phyloP scores from a whole-genome alignment of 176 grass and related monocot species.

The Lolium multiflorum region DNA sequence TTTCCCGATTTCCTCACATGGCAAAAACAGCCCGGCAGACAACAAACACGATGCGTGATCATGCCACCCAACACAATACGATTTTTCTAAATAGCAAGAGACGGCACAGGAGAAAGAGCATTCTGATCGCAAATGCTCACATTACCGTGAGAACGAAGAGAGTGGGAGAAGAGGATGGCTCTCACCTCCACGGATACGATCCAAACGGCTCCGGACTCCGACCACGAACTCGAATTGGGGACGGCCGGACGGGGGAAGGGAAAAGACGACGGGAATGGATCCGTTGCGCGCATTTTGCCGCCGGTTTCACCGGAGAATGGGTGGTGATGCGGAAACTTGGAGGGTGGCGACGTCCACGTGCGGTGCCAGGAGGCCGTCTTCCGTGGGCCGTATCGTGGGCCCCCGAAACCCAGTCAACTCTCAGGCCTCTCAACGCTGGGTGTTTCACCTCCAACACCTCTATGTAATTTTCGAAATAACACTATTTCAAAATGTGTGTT shows the following conservation, averaged over 20 bases:
- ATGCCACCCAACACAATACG: neutral
- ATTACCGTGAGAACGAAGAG: neutral
- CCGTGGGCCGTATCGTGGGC: neutral
- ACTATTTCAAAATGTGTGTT: no score
- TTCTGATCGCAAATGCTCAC: neutral
- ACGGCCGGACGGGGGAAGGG: neutral
- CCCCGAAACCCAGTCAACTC: neutral
- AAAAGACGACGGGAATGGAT: neutral
- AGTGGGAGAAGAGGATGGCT: neutral
- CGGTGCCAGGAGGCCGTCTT: neutral
- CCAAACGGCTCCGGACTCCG: neutral
- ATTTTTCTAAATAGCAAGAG: neutral
- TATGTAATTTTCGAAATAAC: no score
- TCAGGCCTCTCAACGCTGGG: no score
- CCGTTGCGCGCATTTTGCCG: conserved; percentile 23
- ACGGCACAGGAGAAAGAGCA: neutral
- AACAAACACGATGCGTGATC: neutral
- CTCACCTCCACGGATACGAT: conserved; percentile 31
- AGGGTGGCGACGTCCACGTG: neutral
- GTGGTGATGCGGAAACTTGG: conserved; percentile 22
- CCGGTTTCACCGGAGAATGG: conserved; percentile 36
- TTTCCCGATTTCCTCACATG: neutral
- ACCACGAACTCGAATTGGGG: neutral
- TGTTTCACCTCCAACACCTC: no score
- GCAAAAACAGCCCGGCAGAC: neutral